phyloP scores from a whole-genome alignment of 495 filamentous ascomycete genomes.

The Penicillium ochrochloron region DNA sequence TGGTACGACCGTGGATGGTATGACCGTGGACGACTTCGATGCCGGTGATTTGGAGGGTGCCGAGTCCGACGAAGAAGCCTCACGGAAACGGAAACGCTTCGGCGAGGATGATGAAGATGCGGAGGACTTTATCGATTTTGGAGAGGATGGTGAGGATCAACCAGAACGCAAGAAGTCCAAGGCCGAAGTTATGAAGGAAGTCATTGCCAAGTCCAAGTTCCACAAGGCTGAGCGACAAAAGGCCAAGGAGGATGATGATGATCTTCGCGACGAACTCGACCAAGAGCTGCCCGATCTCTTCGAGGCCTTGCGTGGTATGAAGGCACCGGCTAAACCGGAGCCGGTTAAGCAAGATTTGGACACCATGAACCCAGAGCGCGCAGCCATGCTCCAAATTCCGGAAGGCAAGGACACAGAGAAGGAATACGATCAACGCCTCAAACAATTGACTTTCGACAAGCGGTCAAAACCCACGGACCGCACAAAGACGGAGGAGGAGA shows the following conservation, averaged over 20 bases:
- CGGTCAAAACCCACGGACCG: constrained; percentile 81
- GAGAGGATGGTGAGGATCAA: constrained; percentile 51
- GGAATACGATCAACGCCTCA: constrained; percentile 82
- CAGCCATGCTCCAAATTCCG: constrained; percentile 61
- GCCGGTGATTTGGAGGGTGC: constrained; percentile 70
- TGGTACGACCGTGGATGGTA: constrained; percentile 49
- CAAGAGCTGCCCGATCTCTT: constrained; percentile 81
- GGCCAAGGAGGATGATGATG: constrained; percentile 91
- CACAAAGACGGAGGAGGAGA: constrained; percentile 92
- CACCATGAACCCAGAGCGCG: constrained; percentile 64
- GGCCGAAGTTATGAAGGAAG: constrained; percentile 94
- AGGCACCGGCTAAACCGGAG: constrained; percentile 47
- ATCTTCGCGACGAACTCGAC: constrained; percentile 79
- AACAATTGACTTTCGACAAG: constrained; percentile 80
- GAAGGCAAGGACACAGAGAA: constrained; percentile 69
- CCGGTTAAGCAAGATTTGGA: constrained; percentile 46
- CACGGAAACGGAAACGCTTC: constrained; percentile 66
- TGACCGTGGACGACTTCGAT: constrained; percentile 71
- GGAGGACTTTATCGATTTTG: constrained; percentile 48
- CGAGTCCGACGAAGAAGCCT: constrained; percentile 64
- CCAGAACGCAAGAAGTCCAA: constrained; percentile 88
- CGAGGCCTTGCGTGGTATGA: constrained; percentile 63
- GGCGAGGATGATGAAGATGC: constrained; percentile 37
- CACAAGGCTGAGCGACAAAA: constrained; percentile 93
- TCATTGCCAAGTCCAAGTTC: constrained; percentile 95